A percentile compares a stretch with the other conserved stretches of the same genome.
Conservation (phyloP, 495 filamentous ascomycete genomes). For the Talaromyces adpressus region DNA sequence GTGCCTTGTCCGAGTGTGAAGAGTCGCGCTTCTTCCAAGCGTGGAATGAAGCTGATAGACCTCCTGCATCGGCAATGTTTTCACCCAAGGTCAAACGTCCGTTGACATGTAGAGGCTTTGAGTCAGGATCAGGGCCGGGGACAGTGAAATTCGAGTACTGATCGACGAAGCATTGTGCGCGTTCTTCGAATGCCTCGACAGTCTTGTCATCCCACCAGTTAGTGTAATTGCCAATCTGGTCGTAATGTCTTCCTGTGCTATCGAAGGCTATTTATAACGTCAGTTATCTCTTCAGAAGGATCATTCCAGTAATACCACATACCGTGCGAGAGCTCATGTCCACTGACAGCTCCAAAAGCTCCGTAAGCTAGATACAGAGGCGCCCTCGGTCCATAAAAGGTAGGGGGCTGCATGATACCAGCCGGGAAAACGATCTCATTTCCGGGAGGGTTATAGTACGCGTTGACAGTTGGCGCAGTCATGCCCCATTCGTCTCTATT, state of each 20-base stretch:
- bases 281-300: background rate
- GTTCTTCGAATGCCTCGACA: slow-evolving; percentile 52
- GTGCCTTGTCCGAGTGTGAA: slow-evolving; percentile 42
- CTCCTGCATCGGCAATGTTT: slow-evolving; percentile 73
- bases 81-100: slow-evolving; percentile 63
- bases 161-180: slow-evolving; percentile 62
- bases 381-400: slow-evolving; percentile 54
- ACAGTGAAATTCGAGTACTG: slow-evolving; percentile 63
- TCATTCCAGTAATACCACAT: slow-evolving; percentile 10
- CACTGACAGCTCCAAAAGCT: slow-evolving; percentile 62
- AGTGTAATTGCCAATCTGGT: slow-evolving; percentile 57
- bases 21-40: slow-evolving; percentile 58
- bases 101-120: slow-evolving; percentile 57
- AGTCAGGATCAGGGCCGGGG: slow-evolving; percentile 41
- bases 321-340: slow-evolving; percentile 68
- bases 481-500: slow-evolving; percentile 57
- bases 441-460: slow-evolving; percentile 56
- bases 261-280: slow-evolving; percentile 51
- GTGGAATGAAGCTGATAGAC: slow-evolving; percentile 55
- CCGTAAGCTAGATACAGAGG: slow-evolving; percentile 64
- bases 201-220: slow-evolving; percentile 68
- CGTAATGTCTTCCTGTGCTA: slow-evolving; percentile 58
- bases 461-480: slow-evolving; percentile 55
- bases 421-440: slow-evolving; percentile 70
- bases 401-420: slow-evolving; percentile 65